Evolutionary conservation across 768 basidiomycete genomes (phyloP), one percentile per base, ranked within the genome.

Genomic region (Tylopilus vinaceipallidus): DNA sequence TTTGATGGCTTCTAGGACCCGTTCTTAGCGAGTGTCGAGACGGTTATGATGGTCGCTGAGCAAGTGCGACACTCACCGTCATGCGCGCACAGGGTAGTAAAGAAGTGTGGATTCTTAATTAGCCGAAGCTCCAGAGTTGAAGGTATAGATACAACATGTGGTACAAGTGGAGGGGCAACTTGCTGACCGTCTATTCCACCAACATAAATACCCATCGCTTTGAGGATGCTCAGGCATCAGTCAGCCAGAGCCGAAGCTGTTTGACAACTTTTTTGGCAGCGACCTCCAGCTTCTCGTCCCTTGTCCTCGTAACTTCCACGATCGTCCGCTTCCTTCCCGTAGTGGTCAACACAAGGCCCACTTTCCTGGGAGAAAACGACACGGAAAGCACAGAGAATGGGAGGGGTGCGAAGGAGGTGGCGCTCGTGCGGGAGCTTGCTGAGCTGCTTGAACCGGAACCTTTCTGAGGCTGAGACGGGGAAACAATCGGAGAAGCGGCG

Each of bases 251-350:
- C 54, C 61, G 70, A 33, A 88, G 64, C 56, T 78, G 75, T 44
- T 54, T 66, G 1, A 80, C 77, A 24, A 88, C 65, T 56, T 67
- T 71, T 59, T 72, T 76, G 26, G 84, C 85, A 1, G 77, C 64
- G 4, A 66, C 59, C 64, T 88, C 85, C 33, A 88, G 62, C 54
- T 67, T 71, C 63, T 86, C 84, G 32, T 81, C 76, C 49, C 73
- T 72, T 11, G 67, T 66, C 43, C 83, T 58, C 9, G 70, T 59
- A 4, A 79, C 75, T 51, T 84, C 79, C 6, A 80, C 72, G 39
- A 86, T 75, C 5, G 81, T 84, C 42, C 77, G 68, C 56, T 75
- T 80, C 39, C 73, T 63, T 32, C 68, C 64, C 1, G 60, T 48
- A 23, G 65, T 55, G 26, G 60, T 59, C 23, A 58, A 54, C 16